Percentiles rank a stretch among this genome's conserved stretches.
These are phyloP conservation scores for Coelastrella sp. DNA, from an alignment of 139 green algal genomes.

Conservation along the genomic window DNA sequence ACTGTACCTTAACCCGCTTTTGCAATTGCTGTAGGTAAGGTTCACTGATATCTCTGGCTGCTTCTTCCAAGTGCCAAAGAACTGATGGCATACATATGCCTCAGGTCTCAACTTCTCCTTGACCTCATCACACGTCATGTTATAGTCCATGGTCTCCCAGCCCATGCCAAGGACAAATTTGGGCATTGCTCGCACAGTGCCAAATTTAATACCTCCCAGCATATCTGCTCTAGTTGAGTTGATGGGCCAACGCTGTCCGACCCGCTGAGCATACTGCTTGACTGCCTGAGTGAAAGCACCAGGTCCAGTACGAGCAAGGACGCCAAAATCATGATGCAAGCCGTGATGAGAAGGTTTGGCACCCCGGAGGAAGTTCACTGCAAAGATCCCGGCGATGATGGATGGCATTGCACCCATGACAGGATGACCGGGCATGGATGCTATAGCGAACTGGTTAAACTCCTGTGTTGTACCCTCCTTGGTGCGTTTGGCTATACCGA, in stretches of 20 bases:
- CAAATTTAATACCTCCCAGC: constrained; percentile 21
- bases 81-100: constrained; percentile 45
- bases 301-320: constrained; percentile 27
- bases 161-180: constrained; percentile 43
- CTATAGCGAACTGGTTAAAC: constrained; percentile 46
- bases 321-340: neutral
- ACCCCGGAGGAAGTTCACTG: neutral
- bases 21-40: constrained; percentile 24
- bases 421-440: constrained; percentile 34
- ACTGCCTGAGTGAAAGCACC: constrained; percentile 24
- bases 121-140: constrained; percentile 37
- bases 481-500: constrained; percentile 36
- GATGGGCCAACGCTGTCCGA: constrained; percentile 12
- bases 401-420: constrained; percentile 28
- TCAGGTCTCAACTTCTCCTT: constrained; percentile 28
- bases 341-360: neutral
- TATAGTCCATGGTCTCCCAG: constrained; percentile 38
- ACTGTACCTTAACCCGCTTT: neutral
- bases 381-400: constrained; percentile 35
- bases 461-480: neutral
- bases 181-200: constrained; percentile 29
- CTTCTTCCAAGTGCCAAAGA: constrained; percentile 46
- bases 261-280: neutral
- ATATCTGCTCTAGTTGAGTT: constrained; percentile 29
- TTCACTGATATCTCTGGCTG: constrained; percentile 25